Evolutionary conservation across 257 asterid species (phyloP), one percentile per base, ranked within the genome.

Genomic region (Capsicum rhomboideum): DNA sequence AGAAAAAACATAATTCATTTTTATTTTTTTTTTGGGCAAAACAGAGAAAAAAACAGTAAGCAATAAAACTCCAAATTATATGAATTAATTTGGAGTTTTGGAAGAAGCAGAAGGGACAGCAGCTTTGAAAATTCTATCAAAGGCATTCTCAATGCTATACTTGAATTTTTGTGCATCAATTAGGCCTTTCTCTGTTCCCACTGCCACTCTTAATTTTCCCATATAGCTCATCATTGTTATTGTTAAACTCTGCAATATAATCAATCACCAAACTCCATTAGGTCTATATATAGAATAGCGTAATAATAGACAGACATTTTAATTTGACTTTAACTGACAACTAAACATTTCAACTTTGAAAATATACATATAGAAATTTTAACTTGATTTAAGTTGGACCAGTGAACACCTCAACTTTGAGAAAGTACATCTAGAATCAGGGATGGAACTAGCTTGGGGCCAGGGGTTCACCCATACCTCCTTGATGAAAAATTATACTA

Each of bases 211-310:
- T 86, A 96, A 84, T 61, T 80, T 52, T 46, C 87, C 95, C 92
- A 90, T 88, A 80, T 96, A 96, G 88, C 99, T 96, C 88, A 92
- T 78, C 93, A 96, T 91, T 82, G 96, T 93, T 89, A 94, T 88
- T 2, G 97, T 85, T 0, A 94, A 89, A 85, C 86, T 93, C 99
- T 96, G 94, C 88, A 37, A n/a, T 8, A 14, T 4, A 31, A 14
- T n/a, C n/a, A 83, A 55, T n/a, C 40, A 82, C 17, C 50, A 56
- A 55, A 34, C 42, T 34, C n/a, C 31, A 69, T 7, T 21, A 69
- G 50, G 55, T 52, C 31, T 8, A 8, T 11, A 23, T n/a, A 8
- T 34, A 34, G 40, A 34, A 34, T 34, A 5, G 40, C 40, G 4
- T 34, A 34, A 34, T 34, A 34, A 5, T 34, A 34, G 40, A 34